phyloP scores from a whole-genome alignment of 2,329 filamentous ascomycete species.

The Sordariomycetes sp. region DNA sequence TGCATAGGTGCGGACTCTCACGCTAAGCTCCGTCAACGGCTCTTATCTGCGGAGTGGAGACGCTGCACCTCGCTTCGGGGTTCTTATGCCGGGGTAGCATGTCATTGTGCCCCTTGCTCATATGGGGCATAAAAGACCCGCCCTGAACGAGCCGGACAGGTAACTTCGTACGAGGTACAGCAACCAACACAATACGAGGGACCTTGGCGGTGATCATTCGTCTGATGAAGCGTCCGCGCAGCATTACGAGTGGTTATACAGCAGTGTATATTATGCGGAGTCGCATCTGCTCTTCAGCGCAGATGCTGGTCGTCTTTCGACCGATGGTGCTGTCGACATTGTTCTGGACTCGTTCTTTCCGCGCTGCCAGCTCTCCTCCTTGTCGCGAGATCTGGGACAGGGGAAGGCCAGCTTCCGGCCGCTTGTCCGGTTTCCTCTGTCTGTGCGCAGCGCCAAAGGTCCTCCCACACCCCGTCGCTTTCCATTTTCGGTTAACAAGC shows the following conservation, averaged over 20 bases:
- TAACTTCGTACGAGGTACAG: background rate
- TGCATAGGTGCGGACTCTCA: background rate
- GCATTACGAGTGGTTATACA: background rate
- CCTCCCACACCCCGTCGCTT: background rate
- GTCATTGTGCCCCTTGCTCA: background rate
- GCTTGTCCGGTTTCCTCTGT: background rate
- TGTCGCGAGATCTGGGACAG: background rate
- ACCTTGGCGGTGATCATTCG: background rate
- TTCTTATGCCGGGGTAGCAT: conserved; percentile 1
- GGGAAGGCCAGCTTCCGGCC: background rate
- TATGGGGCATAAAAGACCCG: too few relatives aligned
- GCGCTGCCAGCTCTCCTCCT: background rate
- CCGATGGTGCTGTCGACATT: background rate
- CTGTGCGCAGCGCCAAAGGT: background rate
- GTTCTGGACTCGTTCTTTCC: background rate
- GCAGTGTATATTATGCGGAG: too few relatives aligned
- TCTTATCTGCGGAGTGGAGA: background rate
- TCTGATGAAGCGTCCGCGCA: background rate
- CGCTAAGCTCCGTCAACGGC: conserved; percentile 2
- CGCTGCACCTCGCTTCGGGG: background rate
- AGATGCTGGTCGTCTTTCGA: background rate
- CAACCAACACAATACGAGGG: background rate
- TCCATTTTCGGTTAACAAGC: background rate
- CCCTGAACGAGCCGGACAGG: too few relatives aligned
- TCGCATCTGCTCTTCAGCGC: too few relatives aligned